phyloP scores from a whole-genome alignment of 768 basidiomycete species.

The Termitomyces eurrhizus region DNA sequence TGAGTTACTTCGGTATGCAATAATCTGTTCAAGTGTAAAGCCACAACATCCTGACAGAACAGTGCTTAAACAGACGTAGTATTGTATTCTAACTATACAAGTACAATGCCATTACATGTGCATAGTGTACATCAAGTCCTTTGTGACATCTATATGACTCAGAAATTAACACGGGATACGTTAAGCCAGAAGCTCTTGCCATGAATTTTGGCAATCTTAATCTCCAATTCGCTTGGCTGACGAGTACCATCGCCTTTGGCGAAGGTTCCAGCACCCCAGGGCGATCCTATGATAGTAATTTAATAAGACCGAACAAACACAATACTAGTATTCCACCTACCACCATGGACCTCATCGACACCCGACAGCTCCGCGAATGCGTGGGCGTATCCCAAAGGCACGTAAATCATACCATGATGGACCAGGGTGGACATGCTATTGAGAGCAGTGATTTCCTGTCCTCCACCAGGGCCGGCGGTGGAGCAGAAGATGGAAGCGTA shows the following conservation, averaged over 20 bases:
- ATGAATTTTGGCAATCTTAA: conserved; percentile 54
- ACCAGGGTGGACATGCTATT: conserved; percentile 51
- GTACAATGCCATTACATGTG: not conserved
- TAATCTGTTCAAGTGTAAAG: too few species aligned
- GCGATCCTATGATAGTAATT: conserved; percentile 46
- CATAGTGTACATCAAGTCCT: not conserved
- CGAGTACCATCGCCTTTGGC: conserved; percentile 53
- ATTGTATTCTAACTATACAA: not conserved
- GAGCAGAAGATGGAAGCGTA: conserved; percentile 73
- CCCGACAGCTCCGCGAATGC: conserved; percentile 36
- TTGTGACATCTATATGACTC: not conserved
- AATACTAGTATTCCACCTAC: conserved; percentile 29
- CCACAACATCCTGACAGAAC: not conserved
- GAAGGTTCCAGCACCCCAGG: conserved; percentile 77
- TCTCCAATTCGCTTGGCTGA: conserved; percentile 54
- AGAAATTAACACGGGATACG: not conserved
- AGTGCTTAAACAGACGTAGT: not conserved
- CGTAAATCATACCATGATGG: conserved; percentile 71
- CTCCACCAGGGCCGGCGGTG: conserved; percentile 68
- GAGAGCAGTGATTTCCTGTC: conserved; percentile 62
- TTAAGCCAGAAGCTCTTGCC: conserved; percentile 51
- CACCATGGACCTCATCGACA: conserved; percentile 54
- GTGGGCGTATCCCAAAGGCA: conserved; percentile 65
- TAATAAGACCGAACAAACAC: not conserved
- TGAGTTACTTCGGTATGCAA: too few species aligned